These are phyloP conservation scores for Saccharomycopsis lassenensis DNA, from an alignment of 805 yeast species.

Conservation along the genomic window DNA sequence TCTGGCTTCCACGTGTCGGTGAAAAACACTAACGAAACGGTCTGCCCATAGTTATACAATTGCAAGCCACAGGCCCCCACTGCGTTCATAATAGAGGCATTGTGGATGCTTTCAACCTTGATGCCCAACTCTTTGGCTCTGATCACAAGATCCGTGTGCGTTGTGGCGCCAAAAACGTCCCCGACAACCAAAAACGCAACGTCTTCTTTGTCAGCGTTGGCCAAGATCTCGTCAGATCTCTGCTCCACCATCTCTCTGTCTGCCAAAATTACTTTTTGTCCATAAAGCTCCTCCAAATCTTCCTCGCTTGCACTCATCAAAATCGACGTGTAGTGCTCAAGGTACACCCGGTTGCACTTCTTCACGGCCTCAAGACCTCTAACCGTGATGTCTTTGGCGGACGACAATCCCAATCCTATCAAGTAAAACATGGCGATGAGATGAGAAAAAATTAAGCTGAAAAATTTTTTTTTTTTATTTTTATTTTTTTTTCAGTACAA, in stretches of 20 bases:
- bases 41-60: constrained; percentile 90
- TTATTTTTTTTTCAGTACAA: neutral
- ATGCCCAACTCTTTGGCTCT: constrained; percentile 83
- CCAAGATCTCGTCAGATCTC: constrained; percentile 75
- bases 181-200: constrained; percentile 95
- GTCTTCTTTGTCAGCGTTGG: constrained; percentile 67
- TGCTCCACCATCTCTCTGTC: constrained; percentile 92
- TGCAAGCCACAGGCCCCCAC: constrained; percentile 98
- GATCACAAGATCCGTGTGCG: constrained; percentile 88
- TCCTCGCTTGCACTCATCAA: constrained; percentile 82
- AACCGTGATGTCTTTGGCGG: constrained; percentile 84
- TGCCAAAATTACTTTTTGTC: constrained; percentile 74
- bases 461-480: neutral
- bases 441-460: neutral
- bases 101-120: constrained; percentile 74
- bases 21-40: constrained; percentile 93
- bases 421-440: constrained; percentile 63
- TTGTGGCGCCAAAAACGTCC: constrained; percentile 96
- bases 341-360: constrained; percentile 78
- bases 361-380: constrained; percentile 83
- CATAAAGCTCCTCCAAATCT: constrained; percentile 73
- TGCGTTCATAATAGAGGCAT: constrained; percentile 97
- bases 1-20: constrained; percentile 96
- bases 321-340: constrained; percentile 93
- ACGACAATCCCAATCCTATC: constrained; percentile 84